phyloP scores from a whole-genome alignment of 2,329 filamentous ascomycete species.

The Talaromyces sp. region DNA sequence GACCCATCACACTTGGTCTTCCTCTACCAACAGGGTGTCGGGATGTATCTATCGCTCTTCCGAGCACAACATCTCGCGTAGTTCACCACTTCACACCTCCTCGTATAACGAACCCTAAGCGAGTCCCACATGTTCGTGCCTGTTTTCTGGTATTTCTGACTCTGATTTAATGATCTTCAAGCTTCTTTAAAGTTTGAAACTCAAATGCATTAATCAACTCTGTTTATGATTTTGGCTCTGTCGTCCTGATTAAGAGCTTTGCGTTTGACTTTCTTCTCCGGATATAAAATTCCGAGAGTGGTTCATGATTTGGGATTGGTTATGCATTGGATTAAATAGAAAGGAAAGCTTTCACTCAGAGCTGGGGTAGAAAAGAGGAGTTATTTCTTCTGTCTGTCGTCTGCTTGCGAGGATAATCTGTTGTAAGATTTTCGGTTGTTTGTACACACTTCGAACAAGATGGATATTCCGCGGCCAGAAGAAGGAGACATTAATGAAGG shows the following conservation, averaged over 20 bases:
- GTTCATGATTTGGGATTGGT: not conserved
- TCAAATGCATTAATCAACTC: not conserved
- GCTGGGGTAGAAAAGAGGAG: not conserved
- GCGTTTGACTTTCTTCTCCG: not conserved
- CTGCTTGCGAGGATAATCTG: not conserved
- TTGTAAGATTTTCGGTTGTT: not conserved
- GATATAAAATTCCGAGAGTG: not conserved
- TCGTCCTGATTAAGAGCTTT: not conserved
- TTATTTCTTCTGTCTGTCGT: not conserved
- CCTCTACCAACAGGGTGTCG: not conserved
- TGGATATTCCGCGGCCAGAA: slow-evolving; percentile 22
- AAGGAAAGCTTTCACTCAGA: not conserved
- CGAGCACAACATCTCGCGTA: not conserved
- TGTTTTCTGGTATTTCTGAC: not conserved
- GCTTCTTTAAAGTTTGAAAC: not conserved
- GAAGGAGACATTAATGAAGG: slow-evolving; percentile 22
- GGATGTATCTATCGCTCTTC: not conserved
- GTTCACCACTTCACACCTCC: not conserved
- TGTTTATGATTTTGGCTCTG: not conserved
- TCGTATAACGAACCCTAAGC: not conserved
- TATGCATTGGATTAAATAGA: not conserved
- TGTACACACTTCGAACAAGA: not conserved
- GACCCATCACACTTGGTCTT: not conserved
- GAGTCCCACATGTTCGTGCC: slow-evolving; percentile 8
- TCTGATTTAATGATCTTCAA: not conserved